These are phyloP conservation scores for Pholiota molesta DNA, from an alignment of 768 basidiomycete genomes.

Conservation along the genomic window DNA sequence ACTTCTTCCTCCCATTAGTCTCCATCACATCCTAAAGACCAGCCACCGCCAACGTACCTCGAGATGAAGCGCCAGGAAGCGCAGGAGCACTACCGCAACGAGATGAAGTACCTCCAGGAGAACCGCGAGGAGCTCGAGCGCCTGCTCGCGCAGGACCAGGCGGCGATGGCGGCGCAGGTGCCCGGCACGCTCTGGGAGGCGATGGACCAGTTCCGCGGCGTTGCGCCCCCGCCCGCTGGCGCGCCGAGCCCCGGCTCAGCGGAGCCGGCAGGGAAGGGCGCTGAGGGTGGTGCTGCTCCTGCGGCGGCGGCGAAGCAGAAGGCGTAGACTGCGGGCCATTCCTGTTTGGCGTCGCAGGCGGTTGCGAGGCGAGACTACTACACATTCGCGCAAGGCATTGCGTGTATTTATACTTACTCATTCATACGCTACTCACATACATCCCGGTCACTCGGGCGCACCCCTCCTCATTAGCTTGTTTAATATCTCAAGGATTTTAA, in stretches of 20 bases:
- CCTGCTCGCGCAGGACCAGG: slow-evolving; percentile 33
- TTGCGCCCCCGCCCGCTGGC: slow-evolving; percentile 14
- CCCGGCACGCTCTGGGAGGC: slow-evolving; percentile 54
- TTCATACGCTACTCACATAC: slow-evolving; percentile 5
- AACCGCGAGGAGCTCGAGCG: slow-evolving; percentile 50
- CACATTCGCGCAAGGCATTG: neutral
- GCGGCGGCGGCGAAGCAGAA: neutral
- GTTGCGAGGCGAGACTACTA: neutral
- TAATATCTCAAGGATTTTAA: neutral
- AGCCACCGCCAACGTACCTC: slow-evolving; percentile 51
- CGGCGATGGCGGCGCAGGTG: slow-evolving; percentile 44
- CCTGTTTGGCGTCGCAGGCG: neutral
- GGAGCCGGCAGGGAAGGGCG: slow-evolving; percentile 16
- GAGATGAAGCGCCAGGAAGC: slow-evolving; percentile 56
- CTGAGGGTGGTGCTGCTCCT: neutral
- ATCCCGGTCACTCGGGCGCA: neutral
- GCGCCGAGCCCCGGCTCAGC: slow-evolving; percentile 16
- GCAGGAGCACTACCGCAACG: slow-evolving; percentile 49
- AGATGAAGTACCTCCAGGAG: slow-evolving; percentile 50
- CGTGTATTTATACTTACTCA: slow-evolving; percentile 1
- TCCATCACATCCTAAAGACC: slow-evolving; percentile 25
- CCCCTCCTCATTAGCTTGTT: slow-evolving; percentile 5
- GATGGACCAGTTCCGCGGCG: slow-evolving; percentile 33
- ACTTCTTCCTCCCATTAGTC: neutral
- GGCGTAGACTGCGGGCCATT: no score